These are phyloP conservation scores for Sphagnum contortum DNA, from an alignment of 225 moss, liverwort and hornwort genomes.

Conservation along the genomic window DNA sequence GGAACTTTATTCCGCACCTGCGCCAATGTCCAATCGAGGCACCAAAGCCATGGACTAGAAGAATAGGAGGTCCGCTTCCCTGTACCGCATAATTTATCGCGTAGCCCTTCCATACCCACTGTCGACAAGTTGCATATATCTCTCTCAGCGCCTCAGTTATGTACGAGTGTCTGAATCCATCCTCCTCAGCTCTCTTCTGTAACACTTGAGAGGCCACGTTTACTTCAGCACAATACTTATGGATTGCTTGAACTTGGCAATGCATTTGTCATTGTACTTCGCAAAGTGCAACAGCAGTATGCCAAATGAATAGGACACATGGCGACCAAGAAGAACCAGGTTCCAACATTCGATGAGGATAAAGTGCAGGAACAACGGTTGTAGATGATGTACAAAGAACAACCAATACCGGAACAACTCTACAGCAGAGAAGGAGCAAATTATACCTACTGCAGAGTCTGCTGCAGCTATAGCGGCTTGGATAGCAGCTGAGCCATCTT, in stretches of 20 bases:
- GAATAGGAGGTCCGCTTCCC: constrained; percentile 68
- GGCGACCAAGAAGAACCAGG: not conserved
- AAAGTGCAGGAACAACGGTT: not conserved
- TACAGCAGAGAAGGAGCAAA: constrained; percentile 13
- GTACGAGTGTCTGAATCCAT: constrained; percentile 16
- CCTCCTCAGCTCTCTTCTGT: constrained; percentile 14
- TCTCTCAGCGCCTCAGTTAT: constrained; percentile 53
- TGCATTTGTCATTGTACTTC: too few species aligned
- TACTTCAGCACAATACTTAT: too few species aligned
- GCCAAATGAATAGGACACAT: not conserved
- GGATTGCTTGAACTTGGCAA: too few species aligned
- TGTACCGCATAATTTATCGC: constrained; percentile 69
- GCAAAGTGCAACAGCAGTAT: too few species aligned
- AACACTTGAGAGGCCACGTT: not conserved
- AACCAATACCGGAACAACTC: not conserved
- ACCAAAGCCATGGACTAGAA: constrained; percentile 88
- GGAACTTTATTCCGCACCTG: constrained; percentile 19
- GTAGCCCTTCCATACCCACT: constrained; percentile 68
- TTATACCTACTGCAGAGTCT: constrained; percentile 31
- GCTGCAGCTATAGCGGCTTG: constrained; percentile 26
- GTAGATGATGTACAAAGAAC: not conserved
- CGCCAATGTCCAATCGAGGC: constrained; percentile 95
- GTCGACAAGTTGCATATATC: constrained; percentile 62
- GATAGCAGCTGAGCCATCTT: constrained; percentile 30
- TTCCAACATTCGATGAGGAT: not conserved